phyloP scores from a whole-genome alignment of 192 early-diverging fungal genomes.

The Oehlia diaphana region DNA sequence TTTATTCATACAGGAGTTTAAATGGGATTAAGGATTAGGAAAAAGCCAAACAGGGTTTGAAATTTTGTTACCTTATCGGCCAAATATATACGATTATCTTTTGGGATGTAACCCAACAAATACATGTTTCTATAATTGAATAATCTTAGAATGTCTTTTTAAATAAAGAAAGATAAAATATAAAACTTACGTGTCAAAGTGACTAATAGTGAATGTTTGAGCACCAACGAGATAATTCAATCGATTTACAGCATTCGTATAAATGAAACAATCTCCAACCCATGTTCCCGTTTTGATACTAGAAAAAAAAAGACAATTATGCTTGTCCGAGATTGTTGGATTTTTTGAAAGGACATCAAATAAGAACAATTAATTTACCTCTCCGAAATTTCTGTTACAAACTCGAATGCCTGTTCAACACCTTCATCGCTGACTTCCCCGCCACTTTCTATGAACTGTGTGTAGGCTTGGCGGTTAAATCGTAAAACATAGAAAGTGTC shows the following conservation, averaged over 20 bases:
- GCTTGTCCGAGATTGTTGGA: background rate
- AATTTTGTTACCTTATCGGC: constrained; percentile 70
- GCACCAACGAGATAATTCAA: constrained; percentile 96
- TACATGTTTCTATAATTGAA: constrained; percentile 64
- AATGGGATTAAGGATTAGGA: background rate
- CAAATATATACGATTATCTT: constrained; percentile 92
- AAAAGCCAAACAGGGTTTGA: background rate
- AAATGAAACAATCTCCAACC: constrained; percentile 99
- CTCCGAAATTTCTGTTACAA: constrained; percentile 90
- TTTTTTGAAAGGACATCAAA: background rate
- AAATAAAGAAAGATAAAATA: background rate
- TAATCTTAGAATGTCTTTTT: background rate
- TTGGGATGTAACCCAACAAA: constrained; percentile 90
- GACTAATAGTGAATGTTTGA: constrained; percentile 91
- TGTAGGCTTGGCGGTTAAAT: constrained; percentile 85
- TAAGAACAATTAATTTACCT: constrained; percentile 41
- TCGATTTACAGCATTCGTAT: constrained; percentile 86
- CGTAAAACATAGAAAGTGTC: constrained; percentile 95
- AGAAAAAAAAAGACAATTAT: constrained; percentile 21
- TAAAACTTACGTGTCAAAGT: constrained; percentile 82
- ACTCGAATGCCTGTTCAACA: constrained; percentile 94
- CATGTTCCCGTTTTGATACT: constrained; percentile 93
- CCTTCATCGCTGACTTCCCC: constrained; percentile 85
- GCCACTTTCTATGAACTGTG: constrained; percentile 67
- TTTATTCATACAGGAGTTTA: background rate